These are phyloP conservation scores for Stylonectria norvegica DNA, from an alignment of 2,329 filamentous ascomycete species.

Conservation along the genomic window DNA sequence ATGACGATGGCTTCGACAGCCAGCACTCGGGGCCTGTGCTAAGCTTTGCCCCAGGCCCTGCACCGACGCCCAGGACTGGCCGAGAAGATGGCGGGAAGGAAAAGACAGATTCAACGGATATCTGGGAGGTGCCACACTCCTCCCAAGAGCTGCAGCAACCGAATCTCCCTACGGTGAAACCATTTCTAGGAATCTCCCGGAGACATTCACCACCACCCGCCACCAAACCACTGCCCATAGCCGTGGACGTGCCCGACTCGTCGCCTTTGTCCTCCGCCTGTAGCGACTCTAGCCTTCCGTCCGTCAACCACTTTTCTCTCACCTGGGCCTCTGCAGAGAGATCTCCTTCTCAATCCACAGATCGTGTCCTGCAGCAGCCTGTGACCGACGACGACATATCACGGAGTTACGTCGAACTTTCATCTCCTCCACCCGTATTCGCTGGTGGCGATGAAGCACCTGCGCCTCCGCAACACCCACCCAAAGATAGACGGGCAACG, in stretches of 20 bases:
- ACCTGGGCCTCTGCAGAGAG: conserved; percentile 1
- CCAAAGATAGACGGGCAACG: no score
- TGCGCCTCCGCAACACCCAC: background rate
- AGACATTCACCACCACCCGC: no score
- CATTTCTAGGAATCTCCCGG: no score
- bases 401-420: conserved; percentile 36
- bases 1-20: conserved; percentile 43
- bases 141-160: conserved; percentile 17
- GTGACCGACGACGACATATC: conserved; percentile 34
- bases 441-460: background rate
- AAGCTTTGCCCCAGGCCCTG: conserved; percentile 1
- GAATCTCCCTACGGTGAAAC: conserved; percentile 2
- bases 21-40: conserved; percentile 21
- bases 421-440: conserved; percentile 30
- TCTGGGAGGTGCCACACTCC: conserved; percentile 38
- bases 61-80: conserved; percentile 4
- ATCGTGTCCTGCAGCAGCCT: conserved; percentile 5
- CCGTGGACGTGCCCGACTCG: conserved; percentile 21
- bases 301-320: conserved; percentile 18
- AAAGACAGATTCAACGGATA: conserved; percentile 18
- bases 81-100: conserved; percentile 1
- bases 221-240: conserved; percentile 4
- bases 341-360: background rate
- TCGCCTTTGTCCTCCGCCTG: conserved; percentile 35
- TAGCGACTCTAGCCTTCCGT: conserved; percentile 26